Evolutionary conservation across 345 rosid species (phyloP), one percentile per base, ranked within the genome.

Genomic region (Brassica incana): DNA sequence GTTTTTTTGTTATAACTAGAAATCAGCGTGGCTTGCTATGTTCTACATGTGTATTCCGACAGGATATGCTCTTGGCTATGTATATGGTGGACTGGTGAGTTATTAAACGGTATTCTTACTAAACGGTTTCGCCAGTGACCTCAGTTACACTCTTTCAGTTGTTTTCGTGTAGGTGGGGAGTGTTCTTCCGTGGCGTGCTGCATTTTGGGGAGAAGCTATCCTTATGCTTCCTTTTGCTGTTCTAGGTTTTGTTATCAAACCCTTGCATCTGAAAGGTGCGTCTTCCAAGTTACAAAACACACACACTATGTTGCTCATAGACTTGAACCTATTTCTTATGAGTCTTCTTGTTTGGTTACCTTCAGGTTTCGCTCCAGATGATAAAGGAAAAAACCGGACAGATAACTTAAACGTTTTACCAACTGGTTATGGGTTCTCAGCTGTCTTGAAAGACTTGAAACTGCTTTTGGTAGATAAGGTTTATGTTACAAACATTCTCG

Each of bases 21-120:
- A 91, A 92, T 85, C 95, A 18, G 88, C 82, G 12, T 95, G 99
- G 99, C 91, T 95, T 73, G 88, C 88, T 54, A 84, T 90, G 82
- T 95, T 95, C 88, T 95, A 91, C 86, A 95, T 95, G 99, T 95
- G 97, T 72, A 92, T 92, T 82, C 97, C 99, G 2, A 79, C 93
- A 71, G 99, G 99, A 56, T 91, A 88, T 80, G 98, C 99, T 5
- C 14, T 91, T 30, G 99, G 99, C 80, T 95, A 92, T 76, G 87
- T 95, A 43, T 92, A 92, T 68, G 99, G 99, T 70, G 98, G 98
- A 82, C 52, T 86, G 77, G 99, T 95, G 81, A 86, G 98, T 78
- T 78, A 27, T 6, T 74, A 15, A 40, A 56, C 27, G 30, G 58
- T 33, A 32, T 54, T 60, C 35, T 67, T 25, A 67, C 20, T 48